phyloP scores from a whole-genome alignment of 176 grass and related monocot genomes.

The Tillandsia fasciculata region DNA sequence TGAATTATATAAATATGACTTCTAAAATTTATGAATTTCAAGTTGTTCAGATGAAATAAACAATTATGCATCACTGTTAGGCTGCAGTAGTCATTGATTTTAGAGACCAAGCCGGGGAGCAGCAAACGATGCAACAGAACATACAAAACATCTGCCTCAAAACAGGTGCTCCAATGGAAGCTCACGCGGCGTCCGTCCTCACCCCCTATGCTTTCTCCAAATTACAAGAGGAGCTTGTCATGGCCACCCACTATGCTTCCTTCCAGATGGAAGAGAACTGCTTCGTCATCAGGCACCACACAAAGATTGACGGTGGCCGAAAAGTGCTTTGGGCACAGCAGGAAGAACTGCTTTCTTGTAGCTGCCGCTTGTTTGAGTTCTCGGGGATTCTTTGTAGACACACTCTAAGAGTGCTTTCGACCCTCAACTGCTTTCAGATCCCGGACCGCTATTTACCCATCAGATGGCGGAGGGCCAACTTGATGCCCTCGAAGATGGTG shows the following conservation, averaged over 20 bases:
- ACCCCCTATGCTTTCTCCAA: conserved; percentile 47
- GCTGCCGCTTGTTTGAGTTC: conserved; percentile 58
- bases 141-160: conserved; percentile 37
- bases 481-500: conserved; percentile 15
- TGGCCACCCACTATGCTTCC: conserved; percentile 32
- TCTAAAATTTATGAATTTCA: not conserved
- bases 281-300: conserved; percentile 60
- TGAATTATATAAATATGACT: not conserved
- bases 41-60: not conserved
- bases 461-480: conserved; percentile 35
- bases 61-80: conserved; percentile 13
- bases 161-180: conserved; percentile 58
- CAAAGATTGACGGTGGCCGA: conserved; percentile 11
- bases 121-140: conserved; percentile 41
- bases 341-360: conserved; percentile 62
- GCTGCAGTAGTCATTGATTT: conserved; percentile 34
- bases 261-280: conserved; percentile 35
- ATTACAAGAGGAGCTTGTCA: conserved; percentile 62
- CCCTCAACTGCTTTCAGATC: conserved; percentile 46
- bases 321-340: conserved; percentile 43
- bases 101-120: conserved; percentile 49
- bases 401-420: conserved; percentile 35
- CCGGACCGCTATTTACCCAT: conserved; percentile 47
- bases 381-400: conserved; percentile 56
- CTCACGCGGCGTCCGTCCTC: conserved; percentile 43